Base-by-base conservation (phyloP, 1,284 basidiomycete genomes). In the Puccinia horiana region DNA sequence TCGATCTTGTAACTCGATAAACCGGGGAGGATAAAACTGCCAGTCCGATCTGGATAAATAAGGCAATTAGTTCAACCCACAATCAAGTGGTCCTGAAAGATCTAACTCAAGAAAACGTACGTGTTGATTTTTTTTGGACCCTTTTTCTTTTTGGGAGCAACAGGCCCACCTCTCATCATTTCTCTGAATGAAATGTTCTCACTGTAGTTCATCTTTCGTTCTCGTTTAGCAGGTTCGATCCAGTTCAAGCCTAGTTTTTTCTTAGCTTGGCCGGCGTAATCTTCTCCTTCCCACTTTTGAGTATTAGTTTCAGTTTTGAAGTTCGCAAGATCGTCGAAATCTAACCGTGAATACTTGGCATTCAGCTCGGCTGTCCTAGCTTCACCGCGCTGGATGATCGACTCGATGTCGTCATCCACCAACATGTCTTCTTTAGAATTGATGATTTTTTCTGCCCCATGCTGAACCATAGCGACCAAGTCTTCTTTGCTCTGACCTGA, bases 361-460 rank as follows among this genome's bases (percentile, higher is more conserved):
- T 93, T 96, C 82, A 99, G 89, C 87, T 94, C 93, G 0, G 90
- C 90, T 0, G 97, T 99, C 76, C 94, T 92, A 84, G 94, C 92
- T 88, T 99, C 96, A 61, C 95, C 95, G n/a, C 91, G 90, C 35
- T 91, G 89, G 85, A 99, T 98, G 88, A 99, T 96, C 23, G 90
- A 93, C 81, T 99, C 96, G 83, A 99, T 98, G 86, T 98, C 96
- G 49, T 93, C 94, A 85, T 96, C 92, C 85, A 98, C 90, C 83
- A 93, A 88, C 86, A 94, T 89, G 80, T 93, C 49, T 58, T 86
- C 86, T 42, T 87, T 88, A 29, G 91, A 89, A 86, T 93, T 96
- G 87, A 98, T 96, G 83, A 99, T 98, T 88, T 94, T 93, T 86
- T 99, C 96, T 0, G 96, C 96, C 29, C 97, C 97, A 86, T 97